Evolutionary conservation across 129 eudicot species (phyloP).

Genomic region (Rutidosis leptorrhynchoides): DNA sequence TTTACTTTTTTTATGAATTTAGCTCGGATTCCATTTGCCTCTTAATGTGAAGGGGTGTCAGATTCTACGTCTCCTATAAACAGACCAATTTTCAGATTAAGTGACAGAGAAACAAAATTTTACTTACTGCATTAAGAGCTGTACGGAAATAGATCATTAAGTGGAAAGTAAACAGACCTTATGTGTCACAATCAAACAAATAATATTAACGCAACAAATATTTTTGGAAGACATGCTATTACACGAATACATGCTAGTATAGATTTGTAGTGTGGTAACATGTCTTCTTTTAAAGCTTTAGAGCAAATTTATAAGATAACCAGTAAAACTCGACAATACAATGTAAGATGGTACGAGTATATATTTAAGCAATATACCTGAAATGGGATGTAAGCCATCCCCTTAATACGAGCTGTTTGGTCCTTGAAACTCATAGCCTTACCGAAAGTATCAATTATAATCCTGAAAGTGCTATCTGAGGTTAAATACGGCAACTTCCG

Average conservation of each 20-base stretch:
- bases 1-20: too few species aligned
- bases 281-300: background rate
- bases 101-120: too few species aligned
- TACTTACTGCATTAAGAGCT: too few species aligned
- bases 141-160: too few species aligned
- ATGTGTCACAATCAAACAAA: background rate
- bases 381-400: slow-evolving; percentile 77
- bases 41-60: too few species aligned
- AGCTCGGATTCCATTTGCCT: too few species aligned
- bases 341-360: background rate
- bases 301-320: background rate
- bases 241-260: background rate
- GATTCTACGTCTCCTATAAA: too few species aligned
- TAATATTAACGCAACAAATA: background rate
- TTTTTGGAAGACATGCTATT: background rate
- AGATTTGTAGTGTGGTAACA: background rate
- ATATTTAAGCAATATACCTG: slow-evolving; percentile 40
- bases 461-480: slow-evolving; percentile 63
- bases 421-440: slow-evolving; percentile 62
- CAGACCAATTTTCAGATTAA: too few species aligned
- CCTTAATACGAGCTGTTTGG: slow-evolving; percentile 60
- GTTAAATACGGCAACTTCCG: slow-evolving; percentile 67
- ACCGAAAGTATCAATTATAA: slow-evolving; percentile 74
- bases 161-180: too few species aligned
- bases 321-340: background rate